Conservation (phyloP, 2,329 filamentous ascomycete species). For the Mollisiaceae sp. region DNA sequence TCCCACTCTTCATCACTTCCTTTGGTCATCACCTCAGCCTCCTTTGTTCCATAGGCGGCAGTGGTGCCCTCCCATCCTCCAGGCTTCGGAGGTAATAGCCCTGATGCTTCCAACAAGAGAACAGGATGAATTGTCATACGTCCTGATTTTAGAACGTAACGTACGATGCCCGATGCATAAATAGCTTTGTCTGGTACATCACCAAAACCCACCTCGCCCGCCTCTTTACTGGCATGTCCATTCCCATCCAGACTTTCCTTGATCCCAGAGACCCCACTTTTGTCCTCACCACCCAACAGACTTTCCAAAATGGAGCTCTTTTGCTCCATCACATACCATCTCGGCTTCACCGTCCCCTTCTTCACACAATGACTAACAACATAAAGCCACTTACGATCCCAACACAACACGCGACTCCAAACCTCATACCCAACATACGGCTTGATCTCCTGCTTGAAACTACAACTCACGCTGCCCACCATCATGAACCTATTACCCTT, state of each 20-base stretch:
- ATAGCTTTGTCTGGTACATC: conserved; percentile 45
- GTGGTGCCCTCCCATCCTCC: conserved; percentile 60
- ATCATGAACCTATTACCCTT: background rate
- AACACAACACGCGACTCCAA: conserved; percentile 69
- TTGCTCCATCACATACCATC: conserved; percentile 44
- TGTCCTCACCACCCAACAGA: background rate
- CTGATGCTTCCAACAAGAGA: conserved; percentile 71
- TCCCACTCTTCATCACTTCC: background rate
- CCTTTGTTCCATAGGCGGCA: background rate
- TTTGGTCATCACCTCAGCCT: background rate
- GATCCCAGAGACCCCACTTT: background rate
- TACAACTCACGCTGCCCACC: conserved; percentile 72
- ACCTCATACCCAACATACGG: conserved; percentile 72
- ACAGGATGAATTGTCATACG: conserved; percentile 83
- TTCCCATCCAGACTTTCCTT: background rate
- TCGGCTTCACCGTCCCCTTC: conserved; percentile 58
- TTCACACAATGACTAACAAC: conserved; percentile 73
- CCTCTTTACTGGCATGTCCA: background rate
- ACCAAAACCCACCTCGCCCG: background rate
- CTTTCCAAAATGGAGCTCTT: background rate
- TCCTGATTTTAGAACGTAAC: conserved; percentile 74
- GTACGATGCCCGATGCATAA: conserved; percentile 72
- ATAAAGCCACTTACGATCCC: conserved; percentile 83
- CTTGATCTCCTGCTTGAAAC: conserved; percentile 73
- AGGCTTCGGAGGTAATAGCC: conserved; percentile 75